Evolutionary conservation across 306 rosid genomes (phyloP).

Genomic region (Nissolia schottii): DNA sequence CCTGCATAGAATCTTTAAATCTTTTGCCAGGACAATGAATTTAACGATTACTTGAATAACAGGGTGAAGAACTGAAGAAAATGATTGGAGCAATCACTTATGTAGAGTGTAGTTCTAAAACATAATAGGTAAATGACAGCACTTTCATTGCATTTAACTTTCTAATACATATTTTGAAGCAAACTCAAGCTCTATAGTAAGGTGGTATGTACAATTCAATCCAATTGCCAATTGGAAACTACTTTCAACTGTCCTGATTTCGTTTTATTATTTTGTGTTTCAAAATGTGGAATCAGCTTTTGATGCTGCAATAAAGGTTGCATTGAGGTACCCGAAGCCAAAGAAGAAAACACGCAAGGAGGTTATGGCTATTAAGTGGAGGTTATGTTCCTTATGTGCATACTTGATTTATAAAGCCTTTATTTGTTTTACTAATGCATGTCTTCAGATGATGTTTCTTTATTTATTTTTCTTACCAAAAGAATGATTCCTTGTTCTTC

Average conservation of each 20-base stretch:
- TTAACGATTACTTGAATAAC: slow-evolving; percentile 20
- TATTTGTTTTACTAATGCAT: too few relatives aligned
- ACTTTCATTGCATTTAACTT: neutral
- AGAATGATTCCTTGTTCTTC: too few relatives aligned
- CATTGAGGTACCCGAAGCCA: slow-evolving; percentile 43
- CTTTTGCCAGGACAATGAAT: neutral
- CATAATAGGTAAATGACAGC: slow-evolving; percentile 76
- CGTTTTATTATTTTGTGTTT: neutral
- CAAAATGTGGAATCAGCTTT: slow-evolving; percentile 53
- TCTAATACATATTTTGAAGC: neutral
- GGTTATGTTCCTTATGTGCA: too few relatives aligned
- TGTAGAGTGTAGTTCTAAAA: slow-evolving; percentile 91
- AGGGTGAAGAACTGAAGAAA: slow-evolving; percentile 97
- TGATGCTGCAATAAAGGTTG: slow-evolving; percentile 54
- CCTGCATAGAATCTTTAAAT: neutral
- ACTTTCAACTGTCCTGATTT: neutral
- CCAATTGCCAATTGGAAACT: neutral
- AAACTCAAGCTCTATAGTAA: neutral
- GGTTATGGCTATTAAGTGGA: too few relatives aligned
- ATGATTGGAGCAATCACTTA: slow-evolving; percentile 78
- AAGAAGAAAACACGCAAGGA: slow-evolving; percentile 43
- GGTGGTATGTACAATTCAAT: neutral
- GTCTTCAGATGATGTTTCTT: too few relatives aligned
- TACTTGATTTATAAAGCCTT: too few relatives aligned
- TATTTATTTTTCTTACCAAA: too few relatives aligned